Percentiles rank a stretch among this genome's conserved stretches.
These are phyloP conservation scores for Solanum medicagineum DNA, from an alignment of 257 asterid genomes.

Conservation along the genomic window DNA sequence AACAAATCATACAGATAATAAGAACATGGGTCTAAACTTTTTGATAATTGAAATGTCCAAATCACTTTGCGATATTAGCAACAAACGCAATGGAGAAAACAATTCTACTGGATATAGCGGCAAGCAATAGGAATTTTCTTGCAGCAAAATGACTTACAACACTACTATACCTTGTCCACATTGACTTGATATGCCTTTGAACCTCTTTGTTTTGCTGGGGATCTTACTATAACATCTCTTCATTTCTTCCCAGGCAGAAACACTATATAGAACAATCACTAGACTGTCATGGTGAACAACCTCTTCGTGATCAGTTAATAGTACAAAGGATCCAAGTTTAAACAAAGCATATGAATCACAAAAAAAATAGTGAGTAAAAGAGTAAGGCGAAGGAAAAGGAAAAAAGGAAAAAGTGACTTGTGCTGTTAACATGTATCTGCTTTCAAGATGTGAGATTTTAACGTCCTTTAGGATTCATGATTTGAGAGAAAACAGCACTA, in stretches of 20 bases:
- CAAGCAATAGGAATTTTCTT: neutral
- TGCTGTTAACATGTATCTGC: neutral
- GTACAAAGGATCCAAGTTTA: neutral
- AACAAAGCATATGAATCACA: neutral
- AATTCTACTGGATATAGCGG: neutral
- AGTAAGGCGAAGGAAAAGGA: neutral
- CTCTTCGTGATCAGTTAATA: neutral
- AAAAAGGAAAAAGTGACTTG: neutral
- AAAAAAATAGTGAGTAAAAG: slow-evolving; percentile 1
- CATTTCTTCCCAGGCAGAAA: neutral
- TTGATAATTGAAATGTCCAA: neutral
- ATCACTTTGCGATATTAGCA: neutral
- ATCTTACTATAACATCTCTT: neutral
- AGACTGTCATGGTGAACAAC: neutral
- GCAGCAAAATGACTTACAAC: neutral
- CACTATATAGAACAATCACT: neutral
- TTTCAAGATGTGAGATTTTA: slow-evolving; percentile 3
- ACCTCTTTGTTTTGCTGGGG: neutral
- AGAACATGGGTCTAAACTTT: neutral
- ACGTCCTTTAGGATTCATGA: slow-evolving; percentile 86
- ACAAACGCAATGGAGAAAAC: neutral
- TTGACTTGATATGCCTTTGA: neutral
- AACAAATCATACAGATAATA: neutral
- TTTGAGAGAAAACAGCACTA: slow-evolving; percentile 95
- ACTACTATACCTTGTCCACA: neutral